Percentiles rank a stretch among this genome's conserved stretches.
Conservation (phyloP, 441 rosid species). For the Jatropha podagrica region DNA sequence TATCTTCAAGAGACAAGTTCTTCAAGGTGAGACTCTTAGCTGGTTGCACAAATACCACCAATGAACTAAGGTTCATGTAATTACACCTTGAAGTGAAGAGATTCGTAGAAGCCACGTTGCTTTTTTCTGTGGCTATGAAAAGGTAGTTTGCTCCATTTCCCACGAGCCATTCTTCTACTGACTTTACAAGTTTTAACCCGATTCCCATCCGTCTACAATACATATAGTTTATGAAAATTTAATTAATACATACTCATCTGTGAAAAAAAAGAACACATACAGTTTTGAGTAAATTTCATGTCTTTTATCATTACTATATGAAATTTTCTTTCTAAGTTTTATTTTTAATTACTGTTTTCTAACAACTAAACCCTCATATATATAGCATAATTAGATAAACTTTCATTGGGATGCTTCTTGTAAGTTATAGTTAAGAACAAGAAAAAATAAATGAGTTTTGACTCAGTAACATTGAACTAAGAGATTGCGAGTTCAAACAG, state of each 20-base stretch:
- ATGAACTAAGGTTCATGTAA: conserved; percentile 38
- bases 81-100: conserved; percentile 50
- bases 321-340: too few species aligned
- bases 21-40: conserved; percentile 22
- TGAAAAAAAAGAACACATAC: too few species aligned
- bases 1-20: conserved; percentile 22
- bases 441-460: neutral
- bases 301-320: too few species aligned
- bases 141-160: conserved; percentile 46
- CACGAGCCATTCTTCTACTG: conserved; percentile 54
- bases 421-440: neutral
- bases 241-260: too few species aligned
- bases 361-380: neutral
- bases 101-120: conserved; percentile 47
- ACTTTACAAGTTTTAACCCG: conserved; percentile 48
- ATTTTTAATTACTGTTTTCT: too few species aligned
- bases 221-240: neutral
- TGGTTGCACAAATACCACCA: conserved; percentile 47
- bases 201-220: conserved; percentile 52
- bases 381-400: neutral
- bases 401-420: neutral
- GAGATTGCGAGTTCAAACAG: too few species aligned
- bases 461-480: too few species aligned
- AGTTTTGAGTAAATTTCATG: too few species aligned
- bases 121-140: conserved; percentile 47